A percentile compares a stretch with the other conserved stretches of the same genome.
Conservation (phyloP, 257 asterid genomes). For the Primulina eburnea region DNA sequence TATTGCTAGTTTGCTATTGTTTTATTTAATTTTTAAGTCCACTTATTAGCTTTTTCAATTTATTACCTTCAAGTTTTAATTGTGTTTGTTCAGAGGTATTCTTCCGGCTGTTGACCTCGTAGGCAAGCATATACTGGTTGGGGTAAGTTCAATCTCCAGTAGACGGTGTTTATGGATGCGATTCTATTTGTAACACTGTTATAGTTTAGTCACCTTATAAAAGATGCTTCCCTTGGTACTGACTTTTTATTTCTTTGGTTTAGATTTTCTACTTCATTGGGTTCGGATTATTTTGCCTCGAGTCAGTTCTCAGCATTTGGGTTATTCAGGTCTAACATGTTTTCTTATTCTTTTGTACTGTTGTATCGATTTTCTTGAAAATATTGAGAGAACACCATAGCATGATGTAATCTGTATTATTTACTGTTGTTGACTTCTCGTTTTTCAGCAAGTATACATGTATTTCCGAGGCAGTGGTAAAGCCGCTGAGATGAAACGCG, state of each 20-base stretch:
- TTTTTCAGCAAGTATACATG: slow-evolving; percentile 56
- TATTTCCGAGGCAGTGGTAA: slow-evolving; percentile 58
- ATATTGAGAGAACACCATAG: background rate
- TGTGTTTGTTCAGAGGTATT: slow-evolving; percentile 47
- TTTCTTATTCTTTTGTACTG: background rate
- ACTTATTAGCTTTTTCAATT: background rate
- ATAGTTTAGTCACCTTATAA: background rate
- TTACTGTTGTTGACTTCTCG: background rate
- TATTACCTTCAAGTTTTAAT: slow-evolving; percentile 2
- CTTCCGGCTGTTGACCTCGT: slow-evolving; percentile 56
- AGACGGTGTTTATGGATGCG: background rate
- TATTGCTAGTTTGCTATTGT: background rate
- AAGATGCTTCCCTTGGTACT: background rate
- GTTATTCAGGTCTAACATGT: slow-evolving; percentile 46
- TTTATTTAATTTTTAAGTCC: background rate
- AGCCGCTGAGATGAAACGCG: slow-evolving; percentile 52
- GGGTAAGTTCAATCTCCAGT: slow-evolving; percentile 35
- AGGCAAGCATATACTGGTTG: slow-evolving; percentile 42
- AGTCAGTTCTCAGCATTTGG: slow-evolving; percentile 55
- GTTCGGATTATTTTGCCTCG: slow-evolving; percentile 53
- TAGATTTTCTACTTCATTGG: slow-evolving; percentile 59
- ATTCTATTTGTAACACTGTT: background rate
- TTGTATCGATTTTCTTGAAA: background rate
- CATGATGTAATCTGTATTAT: background rate
- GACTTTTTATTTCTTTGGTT: background rate